Percentiles rank a stretch among this genome's conserved stretches.
These are phyloP conservation scores for Zasmidium cellare DNA, from an alignment of 2,329 filamentous ascomycete genomes.

Conservation along the genomic window DNA sequence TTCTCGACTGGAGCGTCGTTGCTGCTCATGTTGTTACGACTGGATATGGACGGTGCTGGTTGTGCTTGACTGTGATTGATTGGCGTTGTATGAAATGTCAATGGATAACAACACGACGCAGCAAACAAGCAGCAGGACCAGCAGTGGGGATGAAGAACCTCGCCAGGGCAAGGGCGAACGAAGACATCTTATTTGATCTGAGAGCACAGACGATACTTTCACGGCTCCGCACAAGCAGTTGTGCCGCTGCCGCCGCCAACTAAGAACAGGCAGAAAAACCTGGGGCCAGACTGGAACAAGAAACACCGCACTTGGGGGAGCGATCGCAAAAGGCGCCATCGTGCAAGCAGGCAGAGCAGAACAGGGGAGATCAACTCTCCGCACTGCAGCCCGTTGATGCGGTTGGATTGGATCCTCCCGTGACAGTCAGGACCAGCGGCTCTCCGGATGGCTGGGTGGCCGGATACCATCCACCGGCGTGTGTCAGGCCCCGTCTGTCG, in stretches of 20 bases:
- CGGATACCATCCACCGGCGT: not conserved
- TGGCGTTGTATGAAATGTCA: not conserved
- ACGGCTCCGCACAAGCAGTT: conserved; percentile 2
- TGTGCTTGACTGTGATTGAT: not conserved
- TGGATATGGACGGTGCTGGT: not conserved
- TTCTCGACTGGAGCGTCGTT: conserved; percentile 41
- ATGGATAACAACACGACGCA: not conserved
- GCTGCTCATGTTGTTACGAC: not conserved
- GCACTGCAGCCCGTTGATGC: conserved; percentile 18
- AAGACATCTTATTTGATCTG: conserved; percentile 2
- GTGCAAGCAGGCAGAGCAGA: conserved; percentile 1
- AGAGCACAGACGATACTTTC: not conserved
- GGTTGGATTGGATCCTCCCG: conserved; percentile 23
- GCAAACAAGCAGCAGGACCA: not conserved
- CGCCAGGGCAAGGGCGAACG: not conserved
- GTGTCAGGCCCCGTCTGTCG: not conserved
- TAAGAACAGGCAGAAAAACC: no score
- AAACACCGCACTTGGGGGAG: not conserved
- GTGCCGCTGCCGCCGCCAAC: no score
- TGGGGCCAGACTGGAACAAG: not conserved
- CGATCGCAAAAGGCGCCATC: not conserved
- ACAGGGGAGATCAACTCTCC: conserved; percentile 21
- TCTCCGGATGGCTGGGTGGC: conserved; percentile 17
- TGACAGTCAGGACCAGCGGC: conserved; percentile 13
- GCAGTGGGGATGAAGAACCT: not conserved